Evolutionary conservation across 805 yeast species (phyloP).

Genomic region (Vanderwaltozyma tropicalis): DNA sequence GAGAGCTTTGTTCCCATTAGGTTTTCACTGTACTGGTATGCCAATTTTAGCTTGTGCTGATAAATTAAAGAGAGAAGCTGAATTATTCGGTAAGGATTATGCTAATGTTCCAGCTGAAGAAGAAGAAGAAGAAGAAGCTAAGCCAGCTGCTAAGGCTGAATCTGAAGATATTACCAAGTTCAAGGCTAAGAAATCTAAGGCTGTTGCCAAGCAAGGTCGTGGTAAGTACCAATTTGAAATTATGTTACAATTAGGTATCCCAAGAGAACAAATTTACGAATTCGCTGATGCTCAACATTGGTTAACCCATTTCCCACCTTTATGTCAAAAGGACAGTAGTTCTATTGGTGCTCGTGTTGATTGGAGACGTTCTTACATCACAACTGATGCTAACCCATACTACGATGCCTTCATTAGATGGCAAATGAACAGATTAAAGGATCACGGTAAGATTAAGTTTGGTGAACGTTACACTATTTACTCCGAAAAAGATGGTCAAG

Average conservation of each 20-base stretch:
- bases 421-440: constrained; percentile 87
- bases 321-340: constrained; percentile 70
- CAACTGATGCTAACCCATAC: constrained; percentile 92
- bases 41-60: constrained; percentile 95
- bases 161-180: constrained; percentile 82
- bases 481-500: constrained; percentile 97
- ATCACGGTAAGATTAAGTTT: constrained; percentile 82
- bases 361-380: constrained; percentile 94
- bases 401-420: constrained; percentile 92
- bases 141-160: constrained; percentile 27
- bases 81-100: constrained; percentile 78
- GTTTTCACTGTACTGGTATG: constrained; percentile 99
- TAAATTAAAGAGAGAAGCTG: constrained; percentile 85
- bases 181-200: constrained; percentile 87
- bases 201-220: constrained; percentile 86
- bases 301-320: constrained; percentile 86
- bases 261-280: constrained; percentile 69
- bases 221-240: constrained; percentile 93
- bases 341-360: constrained; percentile 87
- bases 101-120: constrained; percentile 54
- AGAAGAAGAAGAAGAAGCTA: constrained; percentile 32
- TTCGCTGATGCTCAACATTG: constrained; percentile 91
- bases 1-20: constrained; percentile 86
- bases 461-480: constrained; percentile 97
- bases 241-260: constrained; percentile 87